Percentiles rank a stretch among this genome's conserved stretches.
Conservation (phyloP, 208 protist genomes). For the Acanthamoeba sp. region DNA sequence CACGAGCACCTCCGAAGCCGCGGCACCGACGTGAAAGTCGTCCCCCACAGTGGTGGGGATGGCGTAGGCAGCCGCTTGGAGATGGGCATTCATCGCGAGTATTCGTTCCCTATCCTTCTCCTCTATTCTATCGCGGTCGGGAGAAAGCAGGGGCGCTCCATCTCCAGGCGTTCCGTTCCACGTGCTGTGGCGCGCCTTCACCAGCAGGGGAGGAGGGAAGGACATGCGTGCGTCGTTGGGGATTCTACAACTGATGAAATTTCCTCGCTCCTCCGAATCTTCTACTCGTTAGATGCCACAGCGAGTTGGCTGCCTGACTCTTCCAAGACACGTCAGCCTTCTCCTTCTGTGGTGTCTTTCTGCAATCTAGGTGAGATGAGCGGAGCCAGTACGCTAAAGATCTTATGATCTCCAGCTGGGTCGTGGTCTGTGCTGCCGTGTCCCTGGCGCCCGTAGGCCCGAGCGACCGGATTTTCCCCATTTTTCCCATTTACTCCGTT, state of each 20-base stretch:
- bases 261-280: neutral
- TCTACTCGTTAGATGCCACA: neutral
- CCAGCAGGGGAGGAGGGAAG: neutral
- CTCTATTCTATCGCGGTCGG: constrained; percentile 17
- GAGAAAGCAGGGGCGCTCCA: neutral
- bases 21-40: neutral
- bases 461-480: neutral
- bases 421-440: neutral
- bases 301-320: no score
- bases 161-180: neutral
- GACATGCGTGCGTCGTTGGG: neutral
- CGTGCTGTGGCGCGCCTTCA: constrained; percentile 8
- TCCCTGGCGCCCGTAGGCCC: neutral
- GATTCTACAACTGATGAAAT: neutral
- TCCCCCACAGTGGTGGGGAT: neutral
- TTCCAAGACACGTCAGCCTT: no score
- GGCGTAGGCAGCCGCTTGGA: neutral
- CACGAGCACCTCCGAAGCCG: neutral
- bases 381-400: no score
- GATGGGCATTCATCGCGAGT: neutral
- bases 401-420: no score
- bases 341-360: no score
- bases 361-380: no score
- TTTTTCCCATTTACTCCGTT: neutral
- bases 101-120: neutral